Conservation (phyloP, 495 filamentous ascomycete genomes). For the Penicillium pulvis region DNA sequence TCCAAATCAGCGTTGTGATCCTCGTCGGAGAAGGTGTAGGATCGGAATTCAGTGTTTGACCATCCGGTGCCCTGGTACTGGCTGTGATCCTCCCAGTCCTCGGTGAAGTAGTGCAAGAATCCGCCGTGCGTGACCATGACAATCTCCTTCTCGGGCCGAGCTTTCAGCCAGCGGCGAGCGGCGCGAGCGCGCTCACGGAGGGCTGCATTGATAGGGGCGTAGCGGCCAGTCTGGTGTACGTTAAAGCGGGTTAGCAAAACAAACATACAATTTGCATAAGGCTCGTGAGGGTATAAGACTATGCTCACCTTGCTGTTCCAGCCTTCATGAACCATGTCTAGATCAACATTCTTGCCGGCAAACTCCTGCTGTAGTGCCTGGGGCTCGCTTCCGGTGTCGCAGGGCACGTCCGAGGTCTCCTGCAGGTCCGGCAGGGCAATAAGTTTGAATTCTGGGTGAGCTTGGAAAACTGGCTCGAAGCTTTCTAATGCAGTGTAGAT, state of each 20-base stretch:
- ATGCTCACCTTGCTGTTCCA: slow-evolving; percentile 69
- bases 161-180: slow-evolving; percentile 69
- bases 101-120: slow-evolving; percentile 75
- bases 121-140: slow-evolving; percentile 76
- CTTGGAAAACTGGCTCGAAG: slow-evolving; percentile 59
- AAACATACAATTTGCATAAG: background rate
- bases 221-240: slow-evolving; percentile 43
- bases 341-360: slow-evolving; percentile 60
- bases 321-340: slow-evolving; percentile 57
- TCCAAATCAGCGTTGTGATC: slow-evolving; percentile 41
- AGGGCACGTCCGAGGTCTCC: slow-evolving; percentile 74
- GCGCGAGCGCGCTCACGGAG: slow-evolving; percentile 64
- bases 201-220: slow-evolving; percentile 57
- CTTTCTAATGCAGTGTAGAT: slow-evolving; percentile 75
- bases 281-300: background rate
- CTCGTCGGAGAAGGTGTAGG: slow-evolving; percentile 65
- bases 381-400: slow-evolving; percentile 71
- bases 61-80: slow-evolving; percentile 72
- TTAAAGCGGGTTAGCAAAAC: background rate
- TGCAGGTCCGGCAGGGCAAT: slow-evolving; percentile 79
- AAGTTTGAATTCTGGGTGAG: slow-evolving; percentile 53
- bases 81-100: slow-evolving; percentile 73
- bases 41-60: slow-evolving; percentile 80
- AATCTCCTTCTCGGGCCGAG: slow-evolving; percentile 57
- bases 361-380: slow-evolving; percentile 64